phyloP scores from a whole-genome alignment of 1,284 basidiomycete genomes.

The Ustilago hordei region DNA sequence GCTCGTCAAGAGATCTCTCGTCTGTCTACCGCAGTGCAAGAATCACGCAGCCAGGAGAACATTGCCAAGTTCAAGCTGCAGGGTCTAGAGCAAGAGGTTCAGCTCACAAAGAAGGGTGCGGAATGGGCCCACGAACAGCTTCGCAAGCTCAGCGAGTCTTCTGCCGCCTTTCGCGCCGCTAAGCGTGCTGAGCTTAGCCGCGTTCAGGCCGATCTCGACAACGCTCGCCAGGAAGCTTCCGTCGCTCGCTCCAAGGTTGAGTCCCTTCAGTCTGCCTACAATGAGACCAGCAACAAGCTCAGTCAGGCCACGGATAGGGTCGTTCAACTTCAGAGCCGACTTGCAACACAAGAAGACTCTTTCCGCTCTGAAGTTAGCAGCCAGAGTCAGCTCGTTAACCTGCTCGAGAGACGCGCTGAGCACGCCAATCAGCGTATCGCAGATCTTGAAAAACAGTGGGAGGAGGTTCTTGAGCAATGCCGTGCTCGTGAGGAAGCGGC shows the following conservation, averaged over 20 bases:
- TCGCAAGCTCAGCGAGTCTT: constrained; percentile 49
- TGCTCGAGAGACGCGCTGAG: constrained; percentile 85
- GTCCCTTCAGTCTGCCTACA: constrained; percentile 78
- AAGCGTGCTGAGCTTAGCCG: constrained; percentile 78
- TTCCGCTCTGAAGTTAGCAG: constrained; percentile 81
- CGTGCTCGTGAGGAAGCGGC: constrained; percentile 77
- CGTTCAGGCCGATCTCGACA: constrained; percentile 80
- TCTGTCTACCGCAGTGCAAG: constrained; percentile 57
- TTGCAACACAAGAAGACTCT: constrained; percentile 82
- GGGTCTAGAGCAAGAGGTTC: constrained; percentile 80
- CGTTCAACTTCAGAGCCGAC: constrained; percentile 78
- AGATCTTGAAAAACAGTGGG: constrained; percentile 82
- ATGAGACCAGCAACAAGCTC: constrained; percentile 77
- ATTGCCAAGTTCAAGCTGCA: constrained; percentile 78
- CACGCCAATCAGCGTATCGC: constrained; percentile 82
- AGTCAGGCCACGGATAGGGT: constrained; percentile 79
- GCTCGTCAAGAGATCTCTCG: constrained; percentile 58
- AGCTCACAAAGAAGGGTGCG: constrained; percentile 78
- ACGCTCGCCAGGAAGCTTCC: constrained; percentile 76
- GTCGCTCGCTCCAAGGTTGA: constrained; percentile 77
- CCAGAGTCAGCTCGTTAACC: constrained; percentile 78
- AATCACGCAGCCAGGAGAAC: constrained; percentile 56
- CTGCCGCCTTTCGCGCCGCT: constrained; percentile 45
- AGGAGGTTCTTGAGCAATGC: constrained; percentile 77
- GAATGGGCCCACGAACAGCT: constrained; percentile 73